Base-by-base conservation (phyloP, 225 moss, liverwort and hornwort species). In the Polytrichum formosum region DNA sequence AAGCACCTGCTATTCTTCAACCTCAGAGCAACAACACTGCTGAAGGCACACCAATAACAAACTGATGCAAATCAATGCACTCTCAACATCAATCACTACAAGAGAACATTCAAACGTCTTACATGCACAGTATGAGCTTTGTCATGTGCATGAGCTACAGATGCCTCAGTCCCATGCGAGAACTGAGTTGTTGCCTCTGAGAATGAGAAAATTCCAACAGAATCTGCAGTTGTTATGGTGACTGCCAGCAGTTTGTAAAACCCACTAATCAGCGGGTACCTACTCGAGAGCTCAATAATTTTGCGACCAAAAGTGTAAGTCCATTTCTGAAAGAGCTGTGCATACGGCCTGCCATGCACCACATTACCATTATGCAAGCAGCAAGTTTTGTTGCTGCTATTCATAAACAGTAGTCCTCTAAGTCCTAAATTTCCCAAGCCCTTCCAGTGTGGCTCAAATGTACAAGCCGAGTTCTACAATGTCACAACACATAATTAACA, bases 161-260 rank as follows among this genome's bases (percentile, higher is more conserved):
- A 13, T 54, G 2, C 27, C 9, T 54, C 67, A 27, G 33, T 65
- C 29, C 31, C 5, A 18, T 29, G n/a, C 5, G 26, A 19, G 26
- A 54, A 28, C 28, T 54, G 53, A 25, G 53, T 18, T 54, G 67
- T 23, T 23, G 61, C 58, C 18, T 72, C 72, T 56, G 70, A 65
- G 69, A 73, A 56, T 54, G 72, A 75, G 67, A 96, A 92, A 59
- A 81, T 91, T 53, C 85, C 85, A 74, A 76, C 81, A 22, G 35
- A 70, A 73, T 96, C 91, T 67, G 90, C 93, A 53, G 79, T 85
- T 68, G 65, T 93, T 55, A 96, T 91, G 75, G 85, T 84, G 16
- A 81, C 77, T 67, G 90, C 88, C 65, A 96, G 80, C 60, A 96
- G 77, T 77, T 96, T 96, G 85, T 96, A 96, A 74, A 91, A 85